These are phyloP conservation scores for Brassica hybrid DNA, from an alignment of 441 rosid species.

Conservation along the genomic window DNA sequence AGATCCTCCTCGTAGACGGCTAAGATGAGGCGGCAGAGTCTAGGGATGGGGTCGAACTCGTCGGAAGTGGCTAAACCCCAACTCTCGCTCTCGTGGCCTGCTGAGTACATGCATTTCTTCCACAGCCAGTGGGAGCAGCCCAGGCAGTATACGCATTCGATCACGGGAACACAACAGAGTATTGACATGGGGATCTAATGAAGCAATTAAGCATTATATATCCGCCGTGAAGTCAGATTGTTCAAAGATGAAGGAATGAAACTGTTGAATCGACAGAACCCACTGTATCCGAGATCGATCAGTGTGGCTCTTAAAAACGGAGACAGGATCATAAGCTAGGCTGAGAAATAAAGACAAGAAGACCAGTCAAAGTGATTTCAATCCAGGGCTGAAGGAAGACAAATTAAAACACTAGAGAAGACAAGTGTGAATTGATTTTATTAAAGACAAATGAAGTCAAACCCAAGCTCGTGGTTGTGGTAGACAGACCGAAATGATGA, in stretches of 20 bases:
- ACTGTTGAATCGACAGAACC: too few relatives aligned
- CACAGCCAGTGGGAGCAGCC: conserved; percentile 83
- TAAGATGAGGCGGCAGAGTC: conserved; percentile 68
- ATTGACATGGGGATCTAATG: conserved; percentile 66
- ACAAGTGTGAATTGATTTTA: background rate
- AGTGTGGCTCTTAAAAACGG: conserved; percentile 16
- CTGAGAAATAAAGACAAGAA: too few relatives aligned
- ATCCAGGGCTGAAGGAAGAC: too few relatives aligned
- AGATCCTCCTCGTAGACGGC: conserved; percentile 80
- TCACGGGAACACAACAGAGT: conserved; percentile 72
- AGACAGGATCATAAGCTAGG: conserved; percentile 21
- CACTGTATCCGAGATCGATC: conserved; percentile 20
- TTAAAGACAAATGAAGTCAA: conserved; percentile 20
- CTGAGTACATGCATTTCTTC: conserved; percentile 80
- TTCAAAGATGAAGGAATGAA: too few relatives aligned
- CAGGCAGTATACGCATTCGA: conserved; percentile 86
- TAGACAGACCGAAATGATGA: background rate
- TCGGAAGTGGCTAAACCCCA: conserved; percentile 80
- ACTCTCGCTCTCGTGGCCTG: conserved; percentile 83
- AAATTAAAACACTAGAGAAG: background rate
- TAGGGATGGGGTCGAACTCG: conserved; percentile 81
- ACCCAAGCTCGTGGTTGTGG: background rate
- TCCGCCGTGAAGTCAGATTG: too few relatives aligned
- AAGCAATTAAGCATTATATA: conserved; percentile 50
- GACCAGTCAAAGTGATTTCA: too few relatives aligned